Base-by-base conservation (phyloP, 2,329 filamentous ascomycete species). In the Cladosporium sp. region DNA sequence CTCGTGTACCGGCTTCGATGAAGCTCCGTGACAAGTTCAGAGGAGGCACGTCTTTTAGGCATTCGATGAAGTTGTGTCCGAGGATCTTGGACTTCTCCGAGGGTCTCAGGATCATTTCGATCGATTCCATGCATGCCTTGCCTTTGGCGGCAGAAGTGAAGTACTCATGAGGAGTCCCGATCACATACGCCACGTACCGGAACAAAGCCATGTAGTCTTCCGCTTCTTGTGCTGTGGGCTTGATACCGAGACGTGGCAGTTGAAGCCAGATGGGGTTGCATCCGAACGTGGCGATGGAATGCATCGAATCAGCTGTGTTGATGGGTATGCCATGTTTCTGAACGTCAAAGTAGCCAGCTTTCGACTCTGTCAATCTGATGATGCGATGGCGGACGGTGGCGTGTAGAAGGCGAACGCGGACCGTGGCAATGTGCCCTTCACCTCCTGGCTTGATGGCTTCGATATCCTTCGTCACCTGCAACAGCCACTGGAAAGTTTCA, bases 241-340 rank as follows among this genome's bases (percentile, higher is more conserved):
- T 28, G n/a, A 37, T 32, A 3, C 47, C 47, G 5, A 50, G 25
- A 24, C 25, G 47, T 19, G 47, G 47, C n/a, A 36, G 28, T 24
- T 50, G 47, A 4, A 35, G 35, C 47, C 47, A 50, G 47, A 50
- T 50, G 8, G 47, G 47, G 10, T 32, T 50, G 32, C 47, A 50
- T 9, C 47, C 35, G 34, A 50, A 50, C n/a, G 35, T 36, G n/a
- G 45, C 22, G n/a, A 50, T 15, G 10, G 47, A 36, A 10, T 36
- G 47, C 13, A 50, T 50, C 7, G 47, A 50, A 22, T 50, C 47
- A 19, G 19, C 24, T 9, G 47, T 50, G 32, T 50, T 50, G 32
- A 50, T 50, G 17, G 28, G 47, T 17, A 50, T 20, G 32, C 40
- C 47, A 24, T 50, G 34, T 32, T 22, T 12, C 13, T 32, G 12